These are phyloP conservation scores for Pestalotiopsis sp. DNA, from an alignment of 2,329 filamentous ascomycete species.

Conservation along the genomic window DNA sequence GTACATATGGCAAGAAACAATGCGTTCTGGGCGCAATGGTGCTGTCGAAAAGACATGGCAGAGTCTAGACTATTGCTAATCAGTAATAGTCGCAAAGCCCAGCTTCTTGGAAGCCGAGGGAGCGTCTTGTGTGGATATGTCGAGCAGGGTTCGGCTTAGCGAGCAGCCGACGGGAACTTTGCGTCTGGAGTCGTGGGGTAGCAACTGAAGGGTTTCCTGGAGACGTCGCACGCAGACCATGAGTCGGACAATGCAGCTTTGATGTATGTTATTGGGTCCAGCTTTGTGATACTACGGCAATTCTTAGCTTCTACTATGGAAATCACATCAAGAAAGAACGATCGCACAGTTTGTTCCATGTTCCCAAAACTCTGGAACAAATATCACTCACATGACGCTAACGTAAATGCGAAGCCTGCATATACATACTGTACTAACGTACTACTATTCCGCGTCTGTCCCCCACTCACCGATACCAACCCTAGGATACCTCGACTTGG, in stretches of 20 bases:
- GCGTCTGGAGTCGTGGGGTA: background rate
- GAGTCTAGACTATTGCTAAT: background rate
- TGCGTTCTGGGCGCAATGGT: background rate
- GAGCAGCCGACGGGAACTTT: background rate
- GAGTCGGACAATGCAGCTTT: background rate
- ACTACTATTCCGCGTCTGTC: background rate
- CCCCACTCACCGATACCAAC: background rate
- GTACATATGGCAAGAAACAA: background rate
- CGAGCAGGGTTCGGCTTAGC: background rate
- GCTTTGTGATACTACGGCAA: background rate
- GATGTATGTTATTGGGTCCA: background rate
- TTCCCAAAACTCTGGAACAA: background rate
- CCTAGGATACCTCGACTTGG: slow-evolving; percentile 1
- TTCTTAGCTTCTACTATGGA: background rate
- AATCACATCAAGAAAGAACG: background rate
- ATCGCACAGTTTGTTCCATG: background rate
- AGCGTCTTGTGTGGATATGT: background rate
- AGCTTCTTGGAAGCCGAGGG: background rate
- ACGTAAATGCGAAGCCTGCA: background rate
- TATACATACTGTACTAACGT: background rate
- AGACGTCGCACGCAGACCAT: background rate
- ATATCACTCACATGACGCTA: slow-evolving; percentile 1
- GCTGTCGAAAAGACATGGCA: background rate
- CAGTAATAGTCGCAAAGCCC: background rate
- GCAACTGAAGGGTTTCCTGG: background rate